Evolutionary conservation across 139 green algal species (phyloP).

Genomic region (Volvox africanus): DNA sequence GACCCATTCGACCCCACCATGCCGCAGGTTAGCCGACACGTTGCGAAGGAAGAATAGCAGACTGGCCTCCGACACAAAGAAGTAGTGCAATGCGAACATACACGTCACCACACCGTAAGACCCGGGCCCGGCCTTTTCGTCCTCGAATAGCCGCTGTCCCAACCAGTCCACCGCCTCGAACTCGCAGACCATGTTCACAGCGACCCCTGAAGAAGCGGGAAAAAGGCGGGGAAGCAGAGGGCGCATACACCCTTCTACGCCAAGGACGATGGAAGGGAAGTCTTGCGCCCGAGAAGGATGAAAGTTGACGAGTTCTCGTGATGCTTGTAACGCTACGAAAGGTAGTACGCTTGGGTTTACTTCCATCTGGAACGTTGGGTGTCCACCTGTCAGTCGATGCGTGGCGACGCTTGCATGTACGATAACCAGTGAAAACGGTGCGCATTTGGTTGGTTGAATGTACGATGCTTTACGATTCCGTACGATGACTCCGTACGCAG

Average conservation of each 20-base stretch:
- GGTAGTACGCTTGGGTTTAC: too few relatives aligned
- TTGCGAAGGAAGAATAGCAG: constrained; percentile 86
- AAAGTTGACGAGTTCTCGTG: neutral
- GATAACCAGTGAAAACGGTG: too few relatives aligned
- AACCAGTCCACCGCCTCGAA: constrained; percentile 58
- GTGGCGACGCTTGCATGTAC: too few relatives aligned
- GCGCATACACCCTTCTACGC: neutral
- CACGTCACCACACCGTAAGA: constrained; percentile 87
- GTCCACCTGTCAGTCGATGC: too few relatives aligned
- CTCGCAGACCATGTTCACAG: neutral
- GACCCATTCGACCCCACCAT: constrained; percentile 57
- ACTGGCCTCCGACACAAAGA: constrained; percentile 81
- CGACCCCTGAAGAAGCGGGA: neutral
- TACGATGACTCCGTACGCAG: too few relatives aligned
- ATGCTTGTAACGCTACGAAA: too few relatives aligned
- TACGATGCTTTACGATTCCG: too few relatives aligned
- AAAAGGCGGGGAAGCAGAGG: neutral
- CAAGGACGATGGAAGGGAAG: neutral
- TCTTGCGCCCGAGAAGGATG: neutral
- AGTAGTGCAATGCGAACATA: constrained; percentile 98
- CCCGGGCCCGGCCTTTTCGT: neutral
- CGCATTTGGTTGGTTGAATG: too few relatives aligned
- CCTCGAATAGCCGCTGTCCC: constrained; percentile 21
- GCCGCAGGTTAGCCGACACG: constrained; percentile 85
- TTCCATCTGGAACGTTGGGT: too few relatives aligned